Conservation (phyloP, 2,329 filamentous ascomycete genomes). For the Ceratocystis ficicola region DNA sequence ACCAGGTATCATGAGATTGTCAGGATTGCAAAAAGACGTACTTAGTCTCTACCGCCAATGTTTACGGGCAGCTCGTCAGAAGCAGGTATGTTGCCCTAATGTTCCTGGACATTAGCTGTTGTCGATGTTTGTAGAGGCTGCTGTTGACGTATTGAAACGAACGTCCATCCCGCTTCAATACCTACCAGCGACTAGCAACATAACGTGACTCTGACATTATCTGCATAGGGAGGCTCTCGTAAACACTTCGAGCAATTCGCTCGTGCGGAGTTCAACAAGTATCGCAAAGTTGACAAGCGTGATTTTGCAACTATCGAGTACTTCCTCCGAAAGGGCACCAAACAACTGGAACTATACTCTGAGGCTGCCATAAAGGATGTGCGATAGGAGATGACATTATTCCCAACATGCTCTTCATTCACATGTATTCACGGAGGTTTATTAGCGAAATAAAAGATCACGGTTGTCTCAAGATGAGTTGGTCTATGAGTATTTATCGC, state of each 20-base stretch:
- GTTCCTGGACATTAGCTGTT: not conserved
- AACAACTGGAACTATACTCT: conserved; percentile 74
- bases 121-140: not conserved
- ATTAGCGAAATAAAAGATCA: too few relatives aligned
- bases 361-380: conserved; percentile 71
- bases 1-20: conserved; percentile 40
- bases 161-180: not conserved
- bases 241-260: conserved; percentile 52
- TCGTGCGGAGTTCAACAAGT: conserved; percentile 63
- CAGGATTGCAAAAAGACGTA: conserved; percentile 84
- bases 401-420: too few relatives aligned
- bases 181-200: too few relatives aligned
- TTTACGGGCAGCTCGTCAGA: conserved; percentile 66
- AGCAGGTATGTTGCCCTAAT: conserved; percentile 48
- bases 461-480: not conserved
- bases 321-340: conserved; percentile 64
- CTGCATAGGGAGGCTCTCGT: conserved; percentile 31
- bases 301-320: conserved; percentile 82
- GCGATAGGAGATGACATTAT: conserved; percentile 27
- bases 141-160: not conserved
- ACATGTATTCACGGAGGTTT: too few relatives aligned
- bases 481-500: not conserved
- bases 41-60: conserved; percentile 76
- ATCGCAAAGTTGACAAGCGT: conserved; percentile 58
- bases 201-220: too few relatives aligned